A percentile compares a stretch with the other conserved stretches of the same genome.
Evolutionary conservation across 169 alveolate genomes (phyloP).

Genomic region (Cryptosporidium sp.): DNA sequence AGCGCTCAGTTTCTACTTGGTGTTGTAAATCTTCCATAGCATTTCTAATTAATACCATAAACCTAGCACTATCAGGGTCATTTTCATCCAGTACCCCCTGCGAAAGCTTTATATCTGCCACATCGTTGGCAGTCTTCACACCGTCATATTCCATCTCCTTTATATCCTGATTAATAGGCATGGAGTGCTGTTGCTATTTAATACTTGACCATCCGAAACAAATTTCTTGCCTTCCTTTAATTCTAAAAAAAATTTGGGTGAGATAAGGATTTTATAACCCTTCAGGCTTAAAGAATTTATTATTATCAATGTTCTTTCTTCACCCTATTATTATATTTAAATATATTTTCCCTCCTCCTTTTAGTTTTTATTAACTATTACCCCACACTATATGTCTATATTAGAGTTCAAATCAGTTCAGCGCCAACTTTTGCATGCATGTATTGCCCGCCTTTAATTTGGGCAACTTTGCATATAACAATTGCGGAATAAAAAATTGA

Average conservation of each 20-base stretch:
- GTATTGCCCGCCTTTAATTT: neutral
- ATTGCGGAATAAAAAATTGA: neutral
- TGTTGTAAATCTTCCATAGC: constrained; percentile 74
- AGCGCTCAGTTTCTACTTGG: constrained; percentile 63
- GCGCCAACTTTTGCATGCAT: constrained; percentile 57
- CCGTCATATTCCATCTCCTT: constrained; percentile 43
- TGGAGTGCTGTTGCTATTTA: neutral
- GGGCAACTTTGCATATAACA: constrained; percentile 19
- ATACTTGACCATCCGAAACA: constrained; percentile 21
- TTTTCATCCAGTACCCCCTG: constrained; percentile 71
- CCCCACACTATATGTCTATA: constrained; percentile 73
- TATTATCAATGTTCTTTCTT: neutral
- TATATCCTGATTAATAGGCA: constrained; percentile 10
- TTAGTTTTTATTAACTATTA: constrained; percentile 9
- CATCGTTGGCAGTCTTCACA: constrained; percentile 26
- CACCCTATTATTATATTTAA: neutral
- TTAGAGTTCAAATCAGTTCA: constrained; percentile 29
- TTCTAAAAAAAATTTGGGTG: neutral
- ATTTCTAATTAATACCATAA: constrained; percentile 58
- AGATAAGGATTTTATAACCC: neutral
- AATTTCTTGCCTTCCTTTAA: neutral
- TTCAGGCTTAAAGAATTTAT: neutral
- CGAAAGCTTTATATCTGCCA: neutral
- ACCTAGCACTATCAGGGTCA: constrained; percentile 75
- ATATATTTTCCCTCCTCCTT: constrained; percentile 13